Evolutionary conservation across 2,329 filamentous ascomycete genomes (phyloP).

Genomic region (Clarireedia paspali): DNA sequence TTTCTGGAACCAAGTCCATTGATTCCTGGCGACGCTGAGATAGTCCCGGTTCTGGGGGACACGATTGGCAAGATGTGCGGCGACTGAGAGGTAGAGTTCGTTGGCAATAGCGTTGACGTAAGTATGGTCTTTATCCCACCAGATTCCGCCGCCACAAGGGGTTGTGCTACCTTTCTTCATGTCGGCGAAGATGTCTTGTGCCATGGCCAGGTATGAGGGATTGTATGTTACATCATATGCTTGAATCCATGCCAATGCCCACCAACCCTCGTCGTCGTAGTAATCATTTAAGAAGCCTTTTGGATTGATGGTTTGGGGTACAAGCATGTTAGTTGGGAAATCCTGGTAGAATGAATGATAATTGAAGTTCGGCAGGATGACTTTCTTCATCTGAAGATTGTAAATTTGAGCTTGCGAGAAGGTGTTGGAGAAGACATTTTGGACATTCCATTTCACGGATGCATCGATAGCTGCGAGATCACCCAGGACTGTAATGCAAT

Average conservation of each 20-base stretch:
- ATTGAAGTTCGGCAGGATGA: constrained; percentile 18
- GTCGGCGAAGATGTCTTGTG: constrained; percentile 47
- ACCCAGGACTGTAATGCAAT: constrained; percentile 53
- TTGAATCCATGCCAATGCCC: constrained; percentile 53
- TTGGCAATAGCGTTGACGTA: constrained; percentile 53
- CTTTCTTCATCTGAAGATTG: constrained; percentile 24
- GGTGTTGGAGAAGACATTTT: constrained; percentile 37
- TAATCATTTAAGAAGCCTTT: constrained; percentile 43
- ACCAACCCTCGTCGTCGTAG: constrained; percentile 58
- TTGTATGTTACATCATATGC: constrained; percentile 47
- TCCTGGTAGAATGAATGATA: constrained; percentile 13
- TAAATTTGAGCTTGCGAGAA: constrained; percentile 25
- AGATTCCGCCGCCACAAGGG: constrained; percentile 41
- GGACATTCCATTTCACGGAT: constrained; percentile 29
- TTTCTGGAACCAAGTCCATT: constrained; percentile 43
- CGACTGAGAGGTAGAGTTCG: constrained; percentile 47
- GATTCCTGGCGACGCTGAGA: constrained; percentile 43
- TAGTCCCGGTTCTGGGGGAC: constrained; percentile 46
- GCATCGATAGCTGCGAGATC: constrained; percentile 36
- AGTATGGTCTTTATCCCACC: constrained; percentile 47
- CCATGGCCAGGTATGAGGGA: constrained; percentile 42
- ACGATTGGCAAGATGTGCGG: constrained; percentile 47
- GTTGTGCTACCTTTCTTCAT: constrained; percentile 43
- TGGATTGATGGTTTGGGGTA: constrained; percentile 11
- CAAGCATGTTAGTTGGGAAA: not conserved